Evolutionary conservation across 371 early-diverging fungal genomes (phyloP).

Genomic region (Circinella minor): DNA sequence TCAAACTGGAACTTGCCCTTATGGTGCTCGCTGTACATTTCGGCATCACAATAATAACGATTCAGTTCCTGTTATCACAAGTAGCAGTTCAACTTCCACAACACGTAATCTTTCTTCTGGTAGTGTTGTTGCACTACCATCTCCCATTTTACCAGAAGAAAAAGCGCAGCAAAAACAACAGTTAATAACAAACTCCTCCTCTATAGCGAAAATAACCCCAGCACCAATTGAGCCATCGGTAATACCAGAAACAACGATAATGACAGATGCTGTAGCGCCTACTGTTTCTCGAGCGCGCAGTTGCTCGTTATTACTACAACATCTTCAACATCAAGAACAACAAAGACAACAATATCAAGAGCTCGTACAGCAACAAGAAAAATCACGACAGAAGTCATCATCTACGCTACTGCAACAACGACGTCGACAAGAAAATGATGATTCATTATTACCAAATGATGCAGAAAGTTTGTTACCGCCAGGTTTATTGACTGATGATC

Average conservation of each 20-base stretch:
- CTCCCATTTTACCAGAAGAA: constrained; percentile 3
- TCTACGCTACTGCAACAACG: background rate
- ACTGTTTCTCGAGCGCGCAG: background rate
- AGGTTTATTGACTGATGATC: constrained; percentile 32
- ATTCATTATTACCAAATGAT: constrained; percentile 30
- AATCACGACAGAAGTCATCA: background rate
- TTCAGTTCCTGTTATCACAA: background rate
- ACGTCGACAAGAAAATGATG: background rate
- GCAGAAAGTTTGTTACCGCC: constrained; percentile 44
- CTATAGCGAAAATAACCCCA: no score
- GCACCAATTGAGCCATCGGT: background rate
- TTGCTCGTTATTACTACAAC: constrained; percentile 7
- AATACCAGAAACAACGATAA: background rate
- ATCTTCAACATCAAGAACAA: constrained; percentile 1
- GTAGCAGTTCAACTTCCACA: background rate
- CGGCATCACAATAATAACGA: constrained; percentile 63
- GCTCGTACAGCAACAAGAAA: background rate
- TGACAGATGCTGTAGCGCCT: background rate
- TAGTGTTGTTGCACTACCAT: background rate
- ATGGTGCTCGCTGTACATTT: constrained; percentile 95
- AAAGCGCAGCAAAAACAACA: background rate
- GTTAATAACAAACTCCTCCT: no score
- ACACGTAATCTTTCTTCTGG: background rate
- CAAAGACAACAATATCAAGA: constrained; percentile 1
- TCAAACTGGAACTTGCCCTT: constrained; percentile 91